These are phyloP conservation scores for Plasmodium billcollinsi DNA, from an alignment of 169 alveolate species.

Conservation along the genomic window DNA sequence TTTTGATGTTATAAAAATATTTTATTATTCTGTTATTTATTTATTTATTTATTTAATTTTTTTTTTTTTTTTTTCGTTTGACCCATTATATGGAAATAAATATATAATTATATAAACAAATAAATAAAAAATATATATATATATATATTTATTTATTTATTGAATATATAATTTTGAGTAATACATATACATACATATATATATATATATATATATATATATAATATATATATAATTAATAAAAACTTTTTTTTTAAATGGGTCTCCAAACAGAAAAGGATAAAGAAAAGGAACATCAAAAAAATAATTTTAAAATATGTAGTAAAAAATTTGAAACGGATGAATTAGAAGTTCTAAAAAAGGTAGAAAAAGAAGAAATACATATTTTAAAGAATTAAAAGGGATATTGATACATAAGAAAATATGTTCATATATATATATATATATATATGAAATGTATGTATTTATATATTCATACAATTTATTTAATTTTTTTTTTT, in stretches of 20 bases:
- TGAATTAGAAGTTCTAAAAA: slow-evolving; percentile 66
- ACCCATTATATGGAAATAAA: background rate
- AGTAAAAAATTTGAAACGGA: slow-evolving; percentile 73
- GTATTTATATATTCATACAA: background rate
- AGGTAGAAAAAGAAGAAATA: slow-evolving; percentile 17
- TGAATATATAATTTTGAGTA: background rate
- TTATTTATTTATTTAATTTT: background rate
- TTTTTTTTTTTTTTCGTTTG: slow-evolving; percentile 1
- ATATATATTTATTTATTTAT: slow-evolving; percentile 5
- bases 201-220: background rate
- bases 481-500: background rate
- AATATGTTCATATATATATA: background rate
- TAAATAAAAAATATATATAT: background rate
- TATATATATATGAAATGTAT: background rate
- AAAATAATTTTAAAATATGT: slow-evolving; percentile 54
- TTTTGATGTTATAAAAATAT: background rate
- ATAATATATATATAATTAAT: slow-evolving; percentile 5
- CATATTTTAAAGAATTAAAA: background rate
- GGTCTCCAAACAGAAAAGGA: slow-evolving; percentile 74
- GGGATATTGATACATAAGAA: background rate
- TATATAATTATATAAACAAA: background rate
- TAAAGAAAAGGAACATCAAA: slow-evolving; percentile 57
- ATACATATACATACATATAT: background rate
- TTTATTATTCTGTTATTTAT: background rate
- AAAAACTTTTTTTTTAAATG: slow-evolving; percentile 24